phyloP scores from a whole-genome alignment of 805 yeast genomes.

The Lachancea mirantina region DNA sequence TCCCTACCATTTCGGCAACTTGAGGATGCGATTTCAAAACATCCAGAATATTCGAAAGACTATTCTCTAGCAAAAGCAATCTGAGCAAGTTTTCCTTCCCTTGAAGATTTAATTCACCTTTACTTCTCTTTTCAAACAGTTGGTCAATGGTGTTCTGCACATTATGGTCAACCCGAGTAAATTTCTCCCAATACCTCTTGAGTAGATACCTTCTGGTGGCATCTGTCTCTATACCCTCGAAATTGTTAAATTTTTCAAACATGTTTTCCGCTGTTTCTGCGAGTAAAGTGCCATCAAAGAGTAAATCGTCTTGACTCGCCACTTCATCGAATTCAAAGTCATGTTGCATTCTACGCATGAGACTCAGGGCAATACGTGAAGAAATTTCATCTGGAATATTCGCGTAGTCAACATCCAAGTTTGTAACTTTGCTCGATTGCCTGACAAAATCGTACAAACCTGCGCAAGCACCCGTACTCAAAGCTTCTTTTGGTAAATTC shows the following conservation, averaged over 20 bases:
- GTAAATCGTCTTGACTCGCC: slow-evolving; percentile 46
- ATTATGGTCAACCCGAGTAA: slow-evolving; percentile 29
- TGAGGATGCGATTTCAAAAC: slow-evolving; percentile 29
- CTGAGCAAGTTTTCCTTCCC: slow-evolving; percentile 73
- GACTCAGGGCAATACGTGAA: slow-evolving; percentile 67
- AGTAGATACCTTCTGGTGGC: slow-evolving; percentile 33
- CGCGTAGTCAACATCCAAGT: slow-evolving; percentile 60
- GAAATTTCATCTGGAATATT: slow-evolving; percentile 54
- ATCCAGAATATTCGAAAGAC: slow-evolving; percentile 49
- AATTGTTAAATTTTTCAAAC: slow-evolving; percentile 35
- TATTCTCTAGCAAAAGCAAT: slow-evolving; percentile 60
- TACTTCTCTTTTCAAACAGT: slow-evolving; percentile 49
- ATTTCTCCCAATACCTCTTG: slow-evolving; percentile 37
- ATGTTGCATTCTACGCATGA: slow-evolving; percentile 60
- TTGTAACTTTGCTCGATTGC: slow-evolving; percentile 54
- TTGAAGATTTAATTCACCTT: slow-evolving; percentile 47
- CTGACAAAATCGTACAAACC: slow-evolving; percentile 66
- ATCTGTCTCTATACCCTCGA: slow-evolving; percentile 32
- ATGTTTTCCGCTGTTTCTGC: slow-evolving; percentile 68
- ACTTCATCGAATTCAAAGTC: slow-evolving; percentile 30
- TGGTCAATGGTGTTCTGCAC: slow-evolving; percentile 47
- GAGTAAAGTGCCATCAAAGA: slow-evolving; percentile 68
- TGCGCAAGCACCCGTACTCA: slow-evolving; percentile 54
- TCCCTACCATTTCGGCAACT: slow-evolving; percentile 13
- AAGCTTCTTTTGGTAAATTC: slow-evolving; percentile 43